Base-by-base conservation (phyloP, 2,329 filamentous ascomycete species). In the Clonostachys chloroleuca region DNA sequence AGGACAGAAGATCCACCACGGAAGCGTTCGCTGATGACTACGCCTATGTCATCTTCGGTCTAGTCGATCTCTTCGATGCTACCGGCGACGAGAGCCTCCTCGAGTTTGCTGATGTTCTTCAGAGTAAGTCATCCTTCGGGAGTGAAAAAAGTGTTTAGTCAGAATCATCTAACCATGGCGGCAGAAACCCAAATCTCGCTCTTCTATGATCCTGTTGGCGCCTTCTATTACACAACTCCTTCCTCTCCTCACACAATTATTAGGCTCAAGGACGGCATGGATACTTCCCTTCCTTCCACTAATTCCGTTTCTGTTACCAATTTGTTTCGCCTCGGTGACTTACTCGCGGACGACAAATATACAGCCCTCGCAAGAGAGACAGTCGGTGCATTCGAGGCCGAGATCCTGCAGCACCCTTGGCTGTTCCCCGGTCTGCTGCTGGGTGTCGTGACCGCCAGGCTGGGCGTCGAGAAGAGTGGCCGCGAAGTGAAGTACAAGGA, bases 181-280 rank as follows among this genome's bases (percentile, higher is more conserved):
- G n/a, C 53, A 87, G 83, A 84, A 66, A 80, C 79, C 5, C 88
- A 97, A 65, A 86, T 87, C 48, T 65, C 72, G 2, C 73, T 87
- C 14, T 97, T 97, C 71, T 89, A 89, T 68, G 91, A 96, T 55
- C 67, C 61, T 24, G 78, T 79, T 40, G 80, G 80, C 40, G 89
- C 80, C 34, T 94, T 92, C 74, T 94, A 88, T 69, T 84, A 83
- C 5, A 91, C 87, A 2, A 69, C 77, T 5, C 68, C 73, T 12
- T 67, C 76, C 40, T 82, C 85, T 10, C 72, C 83, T 1, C 82
- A 91, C 57, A 78, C 86, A 30, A 85, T 96, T 49, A 80, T 97
- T 50, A 86, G 92, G 20, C 79, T 96, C 44, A 99, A 99, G 68
- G 90, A 95, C 52, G 94, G 91, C 53, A 96, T 96, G 79, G 94